These are phyloP conservation scores for Synchytrium microbalum DNA, from an alignment of 371 early-diverging fungal genomes.

Conservation along the genomic window DNA sequence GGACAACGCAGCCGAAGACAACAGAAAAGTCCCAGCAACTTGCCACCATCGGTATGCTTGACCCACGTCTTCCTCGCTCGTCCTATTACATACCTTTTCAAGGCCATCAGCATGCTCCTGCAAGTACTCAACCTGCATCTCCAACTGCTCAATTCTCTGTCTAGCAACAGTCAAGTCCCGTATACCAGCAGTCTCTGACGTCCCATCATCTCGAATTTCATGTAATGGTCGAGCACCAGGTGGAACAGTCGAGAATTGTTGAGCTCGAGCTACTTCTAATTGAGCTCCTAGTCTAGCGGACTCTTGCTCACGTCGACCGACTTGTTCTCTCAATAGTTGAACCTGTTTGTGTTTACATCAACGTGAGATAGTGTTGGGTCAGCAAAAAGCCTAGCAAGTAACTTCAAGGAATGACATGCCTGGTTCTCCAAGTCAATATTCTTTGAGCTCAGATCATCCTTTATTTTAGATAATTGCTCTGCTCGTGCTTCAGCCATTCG, in stretches of 20 bases:
- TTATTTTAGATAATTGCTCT: conserved; percentile 18
- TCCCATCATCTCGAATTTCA: background rate
- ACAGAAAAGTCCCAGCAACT: too few species aligned
- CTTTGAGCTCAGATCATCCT: conserved; percentile 17
- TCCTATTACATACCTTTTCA: conserved; percentile 29
- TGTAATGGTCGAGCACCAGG: background rate
- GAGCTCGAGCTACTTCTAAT: conserved; percentile 30
- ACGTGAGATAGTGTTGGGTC: background rate
- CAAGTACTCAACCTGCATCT: conserved; percentile 35
- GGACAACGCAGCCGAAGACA: background rate
- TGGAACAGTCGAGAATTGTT: conserved; percentile 23
- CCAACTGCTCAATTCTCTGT: conserved; percentile 38
- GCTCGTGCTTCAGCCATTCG: conserved; percentile 23
- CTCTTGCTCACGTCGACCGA: conserved; percentile 36
- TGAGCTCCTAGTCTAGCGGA: conserved; percentile 34
- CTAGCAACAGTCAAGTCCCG: conserved; percentile 23
- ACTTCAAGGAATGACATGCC: conserved; percentile 13
- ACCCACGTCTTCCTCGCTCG: too few species aligned
- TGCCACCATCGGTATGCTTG: too few species aligned
- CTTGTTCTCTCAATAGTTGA: conserved; percentile 24
- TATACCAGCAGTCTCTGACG: conserved; percentile 5
- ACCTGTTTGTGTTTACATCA: conserved; percentile 17
- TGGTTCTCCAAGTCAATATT: conserved; percentile 36
- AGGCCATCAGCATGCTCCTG: conserved; percentile 37
- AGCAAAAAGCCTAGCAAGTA: background rate